A percentile compares a stretch with the other conserved stretches of the same genome.
Evolutionary conservation across 73 alveolate genomes (phyloP).

Genomic region (Tetrahymena borealis): DNA sequence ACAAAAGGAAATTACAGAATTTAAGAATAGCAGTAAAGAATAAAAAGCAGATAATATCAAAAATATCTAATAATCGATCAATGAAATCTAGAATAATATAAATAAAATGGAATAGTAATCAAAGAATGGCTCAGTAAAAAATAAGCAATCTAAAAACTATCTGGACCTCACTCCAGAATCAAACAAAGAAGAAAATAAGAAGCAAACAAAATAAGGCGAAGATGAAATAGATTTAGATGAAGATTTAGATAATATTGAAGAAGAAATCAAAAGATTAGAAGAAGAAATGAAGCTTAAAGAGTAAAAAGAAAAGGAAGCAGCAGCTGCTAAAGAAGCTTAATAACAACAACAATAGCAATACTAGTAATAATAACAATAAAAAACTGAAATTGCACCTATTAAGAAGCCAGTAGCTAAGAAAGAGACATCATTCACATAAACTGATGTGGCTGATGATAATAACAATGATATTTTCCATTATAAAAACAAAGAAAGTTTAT

Average conservation of each 20-base stretch:
- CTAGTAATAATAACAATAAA: not conserved
- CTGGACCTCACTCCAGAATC: not conserved
- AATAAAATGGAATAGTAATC: not conserved
- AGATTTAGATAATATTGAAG: not conserved
- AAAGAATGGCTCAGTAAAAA: not conserved
- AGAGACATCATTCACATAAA: not conserved
- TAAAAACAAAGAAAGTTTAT: not conserved
- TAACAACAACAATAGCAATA: not conserved
- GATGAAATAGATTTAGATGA: not conserved
- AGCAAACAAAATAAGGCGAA: not conserved
- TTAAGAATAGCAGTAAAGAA: not conserved
- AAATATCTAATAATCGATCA: not conserved
- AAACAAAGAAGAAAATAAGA: not conserved
- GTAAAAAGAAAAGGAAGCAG: too few species aligned
- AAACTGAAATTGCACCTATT: not conserved
- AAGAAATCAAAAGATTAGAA: not conserved
- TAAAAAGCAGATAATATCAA: not conserved
- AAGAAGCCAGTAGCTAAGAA: not conserved
- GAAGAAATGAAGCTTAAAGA: not conserved
- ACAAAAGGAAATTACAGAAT: not conserved
- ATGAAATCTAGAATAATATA: not conserved
- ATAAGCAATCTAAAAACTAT: not conserved
- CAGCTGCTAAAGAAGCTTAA: too few species aligned
- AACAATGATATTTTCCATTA: not conserved
- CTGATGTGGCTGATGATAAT: not conserved